Percentiles rank a stretch among this genome's conserved stretches.
Evolutionary conservation across 371 early-diverging fungal species (phyloP).

Genomic region (Funneliformis caledonium): DNA sequence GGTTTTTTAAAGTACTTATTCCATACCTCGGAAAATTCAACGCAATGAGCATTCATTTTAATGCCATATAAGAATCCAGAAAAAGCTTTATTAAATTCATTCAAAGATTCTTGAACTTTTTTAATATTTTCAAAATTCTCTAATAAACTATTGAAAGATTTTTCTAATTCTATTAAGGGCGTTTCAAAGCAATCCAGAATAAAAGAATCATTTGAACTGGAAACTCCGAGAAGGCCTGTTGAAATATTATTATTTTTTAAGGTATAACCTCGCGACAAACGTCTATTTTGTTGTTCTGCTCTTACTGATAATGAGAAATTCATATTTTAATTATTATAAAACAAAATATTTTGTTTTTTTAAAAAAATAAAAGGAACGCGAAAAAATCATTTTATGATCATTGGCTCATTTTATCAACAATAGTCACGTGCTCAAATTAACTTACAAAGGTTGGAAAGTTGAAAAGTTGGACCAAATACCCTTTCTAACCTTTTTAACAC

Average conservation of each 20-base stretch:
- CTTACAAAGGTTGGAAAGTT: too few species aligned
- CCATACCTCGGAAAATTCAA: slow-evolving; percentile 45
- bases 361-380: too few species aligned
- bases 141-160: slow-evolving; percentile 39
- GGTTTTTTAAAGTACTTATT: neutral
- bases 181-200: slow-evolving; percentile 40
- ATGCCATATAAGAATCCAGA: slow-evolving; percentile 49
- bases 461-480: too few species aligned
- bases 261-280: slow-evolving; percentile 9
- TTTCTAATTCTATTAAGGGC: slow-evolving; percentile 37
- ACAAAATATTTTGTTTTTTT: too few species aligned
- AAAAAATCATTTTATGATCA: too few species aligned
- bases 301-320: slow-evolving; percentile 20
- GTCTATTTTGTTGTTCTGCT: slow-evolving; percentile 1
- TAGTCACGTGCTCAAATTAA: too few species aligned
- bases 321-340: neutral
- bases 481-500: too few species aligned
- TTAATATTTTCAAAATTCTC: slow-evolving; percentile 43
- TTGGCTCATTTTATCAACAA: too few species aligned
- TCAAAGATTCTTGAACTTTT: slow-evolving; percentile 43
- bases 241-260: neutral
- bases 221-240: neutral
- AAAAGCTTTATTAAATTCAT: slow-evolving; percentile 49
- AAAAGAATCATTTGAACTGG: neutral
- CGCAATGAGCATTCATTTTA: slow-evolving; percentile 44